phyloP scores from a whole-genome alignment of 371 early-diverging fungal species.

The Circinella minor region DNA sequence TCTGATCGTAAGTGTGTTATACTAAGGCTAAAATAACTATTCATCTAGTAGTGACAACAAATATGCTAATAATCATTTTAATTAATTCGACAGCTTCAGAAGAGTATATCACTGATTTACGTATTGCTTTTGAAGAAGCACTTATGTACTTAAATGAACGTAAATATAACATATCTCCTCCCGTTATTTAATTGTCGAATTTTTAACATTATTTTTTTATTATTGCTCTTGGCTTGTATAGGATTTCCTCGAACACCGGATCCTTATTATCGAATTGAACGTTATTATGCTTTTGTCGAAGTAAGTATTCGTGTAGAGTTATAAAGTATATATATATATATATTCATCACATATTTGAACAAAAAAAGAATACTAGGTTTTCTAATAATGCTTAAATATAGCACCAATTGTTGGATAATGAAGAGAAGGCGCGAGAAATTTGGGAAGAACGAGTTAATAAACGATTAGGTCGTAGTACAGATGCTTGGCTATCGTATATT shows the following conservation, averaged over 20 bases:
- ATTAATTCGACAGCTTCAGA: conserved; percentile 23
- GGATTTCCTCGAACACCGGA: conserved; percentile 47
- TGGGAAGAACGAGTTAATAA: conserved; percentile 38
- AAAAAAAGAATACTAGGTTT: not conserved
- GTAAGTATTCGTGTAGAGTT: conserved; percentile 15
- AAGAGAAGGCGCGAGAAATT: conserved; percentile 34
- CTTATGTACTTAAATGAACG: conserved; percentile 34
- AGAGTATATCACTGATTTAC: conserved; percentile 27
- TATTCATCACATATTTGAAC: too few relatives aligned
- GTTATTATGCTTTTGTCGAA: conserved; percentile 49
- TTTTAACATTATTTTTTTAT: too few relatives aligned
- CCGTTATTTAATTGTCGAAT: too few relatives aligned
- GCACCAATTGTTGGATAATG: conserved; percentile 23
- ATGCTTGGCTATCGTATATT: conserved; percentile 51
- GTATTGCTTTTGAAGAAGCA: conserved; percentile 42
- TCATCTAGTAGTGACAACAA: too few relatives aligned
- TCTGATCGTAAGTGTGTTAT: conserved; percentile 35
- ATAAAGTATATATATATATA: too few relatives aligned
- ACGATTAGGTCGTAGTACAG: conserved; percentile 33
- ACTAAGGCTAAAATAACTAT: not conserved
- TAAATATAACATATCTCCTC: conserved; percentile 11
- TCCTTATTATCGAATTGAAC: conserved; percentile 61
- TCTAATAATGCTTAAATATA: conserved; percentile 9
- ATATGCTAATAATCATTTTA: not conserved
- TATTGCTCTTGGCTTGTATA: conserved; percentile 9